Evolutionary conservation across 352 stramenopile species (phyloP).

Genomic region (Globisporangium okanoganense): DNA sequence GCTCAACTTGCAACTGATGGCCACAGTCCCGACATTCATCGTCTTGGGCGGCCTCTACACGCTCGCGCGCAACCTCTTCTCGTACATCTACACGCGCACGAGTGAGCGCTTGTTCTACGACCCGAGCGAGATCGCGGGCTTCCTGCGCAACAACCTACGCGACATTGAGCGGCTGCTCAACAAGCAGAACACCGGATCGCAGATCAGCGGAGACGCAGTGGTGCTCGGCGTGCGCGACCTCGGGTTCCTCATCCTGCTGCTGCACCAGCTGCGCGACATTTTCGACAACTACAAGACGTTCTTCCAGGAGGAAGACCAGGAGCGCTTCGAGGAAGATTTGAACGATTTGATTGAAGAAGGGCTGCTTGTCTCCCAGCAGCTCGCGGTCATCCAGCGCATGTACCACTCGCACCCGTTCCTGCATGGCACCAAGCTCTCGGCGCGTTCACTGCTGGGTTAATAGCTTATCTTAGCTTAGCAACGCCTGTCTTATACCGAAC

Average conservation of each 20-base stretch:
- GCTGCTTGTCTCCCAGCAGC: slow-evolving; percentile 70
- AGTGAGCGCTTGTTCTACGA: slow-evolving; percentile 81
- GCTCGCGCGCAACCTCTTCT: slow-evolving; percentile 46
- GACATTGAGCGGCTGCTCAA: slow-evolving; percentile 85
- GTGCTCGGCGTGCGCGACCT: slow-evolving; percentile 64
- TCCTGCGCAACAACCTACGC: slow-evolving; percentile 74
- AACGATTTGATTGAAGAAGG: slow-evolving; percentile 78
- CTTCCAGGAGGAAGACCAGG: slow-evolving; percentile 75
- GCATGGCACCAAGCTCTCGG: slow-evolving; percentile 45
- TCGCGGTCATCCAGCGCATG: slow-evolving; percentile 87
- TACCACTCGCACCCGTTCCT: slow-evolving; percentile 83
- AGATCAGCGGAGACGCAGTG: slow-evolving; percentile 18
- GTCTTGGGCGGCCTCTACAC: slow-evolving; percentile 72
- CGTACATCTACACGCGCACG: slow-evolving; percentile 73
- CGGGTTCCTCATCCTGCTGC: slow-evolving; percentile 63
- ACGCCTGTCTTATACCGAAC: not conserved
- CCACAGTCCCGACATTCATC: slow-evolving; percentile 82
- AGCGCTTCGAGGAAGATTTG: slow-evolving; percentile 81
- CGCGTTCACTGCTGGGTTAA: slow-evolving; percentile 39
- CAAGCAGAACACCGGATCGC: slow-evolving; percentile 51
- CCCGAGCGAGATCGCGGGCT: slow-evolving; percentile 62
- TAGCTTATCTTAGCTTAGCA: not conserved
- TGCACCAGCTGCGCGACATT: slow-evolving; percentile 74
- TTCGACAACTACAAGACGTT: slow-evolving; percentile 67
- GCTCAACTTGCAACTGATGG: slow-evolving; percentile 83